phyloP scores from a whole-genome alignment of 768 basidiomycete species.

The Suillus weaverae region DNA sequence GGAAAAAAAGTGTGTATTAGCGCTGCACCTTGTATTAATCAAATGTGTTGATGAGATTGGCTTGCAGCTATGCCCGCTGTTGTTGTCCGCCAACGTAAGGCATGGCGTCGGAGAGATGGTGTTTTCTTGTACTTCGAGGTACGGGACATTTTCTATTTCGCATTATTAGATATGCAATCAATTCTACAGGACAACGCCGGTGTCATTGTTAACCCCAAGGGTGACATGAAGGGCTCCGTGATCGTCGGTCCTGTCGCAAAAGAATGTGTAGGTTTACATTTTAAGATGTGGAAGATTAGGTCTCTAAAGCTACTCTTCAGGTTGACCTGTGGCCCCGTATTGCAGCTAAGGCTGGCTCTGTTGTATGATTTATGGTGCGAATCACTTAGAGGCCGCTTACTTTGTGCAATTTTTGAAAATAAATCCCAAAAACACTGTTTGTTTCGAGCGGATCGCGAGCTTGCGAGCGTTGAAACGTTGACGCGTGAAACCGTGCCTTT shows the following conservation, averaged over 20 bases:
- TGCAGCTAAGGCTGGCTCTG: slow-evolving; percentile 97
- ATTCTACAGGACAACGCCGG: slow-evolving; percentile 81
- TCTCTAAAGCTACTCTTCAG: slow-evolving; percentile 36
- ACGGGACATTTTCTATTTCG: slow-evolving; percentile 18
- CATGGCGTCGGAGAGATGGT: slow-evolving; percentile 97
- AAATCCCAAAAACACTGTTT: no score
- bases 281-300: background rate
- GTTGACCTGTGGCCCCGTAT: slow-evolving; percentile 99
- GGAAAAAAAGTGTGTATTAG: slow-evolving; percentile 90
- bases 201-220: slow-evolving; percentile 98
- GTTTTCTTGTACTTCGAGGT: slow-evolving; percentile 99
- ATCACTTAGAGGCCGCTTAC: no score
- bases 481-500: no score
- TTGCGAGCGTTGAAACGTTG: no score
- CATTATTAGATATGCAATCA: background rate
- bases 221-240: slow-evolving; percentile 99
- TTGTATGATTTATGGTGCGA: slow-evolving; percentile 61
- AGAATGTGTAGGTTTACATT: slow-evolving; percentile 82
- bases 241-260: slow-evolving; percentile 98
- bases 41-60: slow-evolving; percentile 9
- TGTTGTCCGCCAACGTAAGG: slow-evolving; percentile 95
- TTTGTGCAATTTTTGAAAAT: no score
- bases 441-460: no score
- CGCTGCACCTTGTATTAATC: background rate
- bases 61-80: slow-evolving; percentile 90